Percentiles rank a stretch among this genome's conserved stretches.
Conservation (phyloP, 176 grass and related monocot species). For the Hordeum marinum region DNA sequence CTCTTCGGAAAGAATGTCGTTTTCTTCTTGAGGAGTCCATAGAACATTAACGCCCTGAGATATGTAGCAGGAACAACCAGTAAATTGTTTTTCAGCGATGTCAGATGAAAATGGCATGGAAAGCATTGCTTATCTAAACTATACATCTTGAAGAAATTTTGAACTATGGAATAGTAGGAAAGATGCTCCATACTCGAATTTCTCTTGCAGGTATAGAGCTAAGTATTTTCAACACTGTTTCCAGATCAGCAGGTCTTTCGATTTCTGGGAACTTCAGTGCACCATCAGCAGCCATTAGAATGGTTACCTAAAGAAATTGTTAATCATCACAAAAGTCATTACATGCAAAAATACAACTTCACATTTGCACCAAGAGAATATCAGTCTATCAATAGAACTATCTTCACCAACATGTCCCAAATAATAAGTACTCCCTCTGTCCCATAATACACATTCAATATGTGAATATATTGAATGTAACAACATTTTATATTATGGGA, state of each 20-base stretch:
- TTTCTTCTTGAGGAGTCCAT: neutral
- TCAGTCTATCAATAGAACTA: neutral
- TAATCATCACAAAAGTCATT: neutral
- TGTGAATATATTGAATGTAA: no score
- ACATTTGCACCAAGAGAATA: neutral
- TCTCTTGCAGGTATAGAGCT: neutral
- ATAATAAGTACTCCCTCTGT: neutral
- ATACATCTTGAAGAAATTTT: neutral
- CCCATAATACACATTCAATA: no score
- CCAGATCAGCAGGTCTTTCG: neutral
- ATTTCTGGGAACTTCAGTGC: neutral
- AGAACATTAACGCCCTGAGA: neutral
- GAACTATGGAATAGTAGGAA: neutral
- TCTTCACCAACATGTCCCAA: neutral
- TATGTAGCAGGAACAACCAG: neutral
- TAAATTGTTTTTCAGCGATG: neutral
- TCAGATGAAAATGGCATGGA: neutral
- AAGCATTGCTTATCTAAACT: neutral
- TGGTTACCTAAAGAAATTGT: constrained; percentile 14
- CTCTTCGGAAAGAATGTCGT: neutral
- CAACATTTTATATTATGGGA: no score
- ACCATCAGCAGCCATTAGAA: constrained; percentile 24
- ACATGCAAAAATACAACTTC: neutral
- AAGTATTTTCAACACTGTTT: neutral
- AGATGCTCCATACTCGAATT: neutral